Evolutionary conservation across 169 alveolate species (phyloP).

Genomic region (Toxoplasma gondii): DNA sequence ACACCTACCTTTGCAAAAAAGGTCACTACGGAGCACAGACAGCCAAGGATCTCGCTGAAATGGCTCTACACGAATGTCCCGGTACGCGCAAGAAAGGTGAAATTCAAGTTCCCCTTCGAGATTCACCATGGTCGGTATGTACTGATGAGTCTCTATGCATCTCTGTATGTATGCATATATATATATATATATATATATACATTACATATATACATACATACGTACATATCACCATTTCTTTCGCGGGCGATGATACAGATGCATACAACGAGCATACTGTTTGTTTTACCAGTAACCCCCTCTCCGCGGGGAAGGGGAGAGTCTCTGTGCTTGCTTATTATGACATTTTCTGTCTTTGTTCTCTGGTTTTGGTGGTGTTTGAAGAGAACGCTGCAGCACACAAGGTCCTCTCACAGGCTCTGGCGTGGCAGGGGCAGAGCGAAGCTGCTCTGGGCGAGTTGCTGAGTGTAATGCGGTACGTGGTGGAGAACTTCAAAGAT

Average conservation of each 20-base stretch:
- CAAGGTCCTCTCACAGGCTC: constrained; percentile 25
- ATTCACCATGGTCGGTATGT: neutral
- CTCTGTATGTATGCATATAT: neutral
- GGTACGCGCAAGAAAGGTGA: neutral
- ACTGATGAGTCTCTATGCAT: neutral
- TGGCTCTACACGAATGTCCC: neutral
- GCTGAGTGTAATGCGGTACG: neutral
- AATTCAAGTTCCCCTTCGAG: too few relatives aligned
- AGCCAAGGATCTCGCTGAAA: neutral
- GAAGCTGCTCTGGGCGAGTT: constrained; percentile 28
- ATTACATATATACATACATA: too few relatives aligned
- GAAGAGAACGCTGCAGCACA: neutral
- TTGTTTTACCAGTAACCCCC: too few relatives aligned
- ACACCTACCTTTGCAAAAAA: neutral
- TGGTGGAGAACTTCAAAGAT: neutral
- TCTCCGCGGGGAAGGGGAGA: too few relatives aligned
- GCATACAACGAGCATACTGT: too few relatives aligned
- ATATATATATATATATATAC: too few relatives aligned
- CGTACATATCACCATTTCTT: too few relatives aligned
- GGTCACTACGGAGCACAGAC: neutral
- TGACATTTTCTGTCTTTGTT: too few relatives aligned
- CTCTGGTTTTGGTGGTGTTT: neutral
- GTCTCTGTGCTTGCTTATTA: too few relatives aligned
- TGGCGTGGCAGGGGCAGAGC: neutral
- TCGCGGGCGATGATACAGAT: too few relatives aligned